Evolutionary conservation across 2,329 filamentous ascomycete genomes (phyloP), one percentile per base, ranked within the genome.

Genomic region (Periglandula ipomoeae): DNA sequence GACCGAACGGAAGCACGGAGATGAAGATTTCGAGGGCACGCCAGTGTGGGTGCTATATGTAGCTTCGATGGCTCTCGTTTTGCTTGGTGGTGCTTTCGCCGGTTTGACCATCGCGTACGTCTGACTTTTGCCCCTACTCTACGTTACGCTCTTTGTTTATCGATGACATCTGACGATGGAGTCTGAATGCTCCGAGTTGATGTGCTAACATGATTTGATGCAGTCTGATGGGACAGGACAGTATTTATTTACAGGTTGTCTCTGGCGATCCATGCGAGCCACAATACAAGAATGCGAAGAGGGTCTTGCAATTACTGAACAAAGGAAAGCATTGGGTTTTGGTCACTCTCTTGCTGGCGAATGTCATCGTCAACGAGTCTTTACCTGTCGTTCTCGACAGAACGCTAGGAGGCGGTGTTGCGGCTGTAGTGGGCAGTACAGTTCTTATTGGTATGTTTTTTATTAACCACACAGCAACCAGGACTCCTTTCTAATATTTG

Each of bases 241-340:
- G 94, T 66, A 94, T 97, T 60, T 96, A 98, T 66, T 79, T 98
- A 15, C 93, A 96, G 69, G 93, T 98, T 55, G 85, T 98, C 55
- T 83, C 89, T 46, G 84, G 85, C 37, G 94, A 93, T 47, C 83
- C 86, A 41, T 84, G 88, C 66, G 89, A 85, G 48, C 75, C 82
- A n/a, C 91, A 97, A 69, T 84, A 84, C 61, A 88, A 82, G 62
- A 89, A 96, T 62, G 93, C 93, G 1, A 79, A 78, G 49, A 84
- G 81, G 55, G 93, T 98, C 10, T 76, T 93, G 57, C 76, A 81
- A 39, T 73, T 98, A 24, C 70, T 98, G 49, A 82, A 88, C 55
- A 85, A 80, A 59, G 93, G 93, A 59, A 98, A 98, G 66, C 93
- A 98, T 68, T 98, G 93, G 93, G 91, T 98, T 19, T 74, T 98